Base-by-base conservation (phyloP, 495 filamentous ascomycete species). In the Aspergillus kassunensis region DNA sequence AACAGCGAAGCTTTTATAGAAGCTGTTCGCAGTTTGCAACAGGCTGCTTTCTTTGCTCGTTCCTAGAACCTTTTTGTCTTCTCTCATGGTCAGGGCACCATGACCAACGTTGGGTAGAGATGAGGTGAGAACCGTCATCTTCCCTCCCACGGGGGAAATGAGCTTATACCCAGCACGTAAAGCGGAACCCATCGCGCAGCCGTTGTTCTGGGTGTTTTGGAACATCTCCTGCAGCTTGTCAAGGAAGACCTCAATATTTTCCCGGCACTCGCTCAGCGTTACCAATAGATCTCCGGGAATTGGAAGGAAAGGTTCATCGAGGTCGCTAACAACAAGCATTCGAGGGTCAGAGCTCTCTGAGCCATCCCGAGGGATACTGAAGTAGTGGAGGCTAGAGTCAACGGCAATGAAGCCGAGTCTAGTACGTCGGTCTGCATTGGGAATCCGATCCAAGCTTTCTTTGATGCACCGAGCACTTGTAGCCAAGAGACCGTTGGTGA, bases 1-100 rank as follows among this genome's bases (percentile, higher is more conserved):
- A 6, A 98, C 95, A 2, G 93, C 93, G 66, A 98, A 98, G 63
- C 89, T 95, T 76, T 98, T 98, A 80, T 98, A 98, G 69, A 98
- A 98, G 56, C 88, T 87, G 72, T 87, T 95, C 11, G 80, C 88
- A 0, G 95, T 97, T 64, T 97, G 92, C 42, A 98, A 75, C 25
- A 98, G 77, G 47, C 75, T 74, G 58, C 80, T 88, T 63, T 98
- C 93, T 69, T 96, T 96, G 64, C 82, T 90, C 3, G 93, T 98
- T 51, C 93, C 93, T 5, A 98, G 80, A 15, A 96, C 70, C 70
- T 97, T 96, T 78, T 97, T 97, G 65, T 97, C 91, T 71, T 98
- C 93, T 55, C 93, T 80, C 83, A 91, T 89, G 23, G 95, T 88
- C 45, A 98, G 80, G 65, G 95, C 89, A 23, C 93, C 93, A 48